Evolutionary conservation across 75 land plant species (phyloP).

Genomic region (Gnetum montanum): DNA sequence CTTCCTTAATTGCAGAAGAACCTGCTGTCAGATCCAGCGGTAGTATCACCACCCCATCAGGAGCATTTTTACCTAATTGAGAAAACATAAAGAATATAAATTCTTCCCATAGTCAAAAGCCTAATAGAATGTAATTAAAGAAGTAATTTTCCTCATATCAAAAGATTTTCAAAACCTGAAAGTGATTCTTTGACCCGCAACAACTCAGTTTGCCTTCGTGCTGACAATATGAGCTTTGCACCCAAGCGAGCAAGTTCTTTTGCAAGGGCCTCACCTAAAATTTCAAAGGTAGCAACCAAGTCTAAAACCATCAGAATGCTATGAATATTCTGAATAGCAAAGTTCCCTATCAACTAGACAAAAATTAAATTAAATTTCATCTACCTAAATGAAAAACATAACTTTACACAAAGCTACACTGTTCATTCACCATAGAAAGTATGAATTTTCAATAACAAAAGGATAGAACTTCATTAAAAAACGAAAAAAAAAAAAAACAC

Average conservation of each 20-base stretch:
- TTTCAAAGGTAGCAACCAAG: background rate
- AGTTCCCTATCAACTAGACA: too few species aligned
- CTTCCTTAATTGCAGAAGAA: constrained; percentile 32
- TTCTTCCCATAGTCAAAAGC: too few species aligned
- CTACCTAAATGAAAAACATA: too few species aligned
- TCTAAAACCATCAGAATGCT: too few species aligned
- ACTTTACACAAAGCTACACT: too few species aligned
- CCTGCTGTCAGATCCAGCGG: constrained; percentile 69
- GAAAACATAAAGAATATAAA: constrained; percentile 1
- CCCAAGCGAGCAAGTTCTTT: constrained; percentile 71
- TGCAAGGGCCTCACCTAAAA: constrained; percentile 72
- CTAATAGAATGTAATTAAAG: background rate
- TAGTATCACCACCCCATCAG: constrained; percentile 49
- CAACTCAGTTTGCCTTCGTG: constrained; percentile 58
- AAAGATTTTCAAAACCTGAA: constrained; percentile 24
- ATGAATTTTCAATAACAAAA: too few species aligned
- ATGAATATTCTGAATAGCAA: too few species aligned
- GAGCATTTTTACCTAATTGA: constrained; percentile 58
- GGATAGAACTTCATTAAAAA: too few species aligned
- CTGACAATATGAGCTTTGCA: constrained; percentile 75
- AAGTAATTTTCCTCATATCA: background rate
- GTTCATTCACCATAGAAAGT: too few species aligned
- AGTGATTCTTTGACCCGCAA: constrained; percentile 65
- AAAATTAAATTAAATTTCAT: too few species aligned
- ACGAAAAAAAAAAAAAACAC: too few species aligned